These are phyloP conservation scores for Dictyostelium intermedium DNA, from an alignment of 78 protist genomes.

Conservation along the genomic window DNA sequence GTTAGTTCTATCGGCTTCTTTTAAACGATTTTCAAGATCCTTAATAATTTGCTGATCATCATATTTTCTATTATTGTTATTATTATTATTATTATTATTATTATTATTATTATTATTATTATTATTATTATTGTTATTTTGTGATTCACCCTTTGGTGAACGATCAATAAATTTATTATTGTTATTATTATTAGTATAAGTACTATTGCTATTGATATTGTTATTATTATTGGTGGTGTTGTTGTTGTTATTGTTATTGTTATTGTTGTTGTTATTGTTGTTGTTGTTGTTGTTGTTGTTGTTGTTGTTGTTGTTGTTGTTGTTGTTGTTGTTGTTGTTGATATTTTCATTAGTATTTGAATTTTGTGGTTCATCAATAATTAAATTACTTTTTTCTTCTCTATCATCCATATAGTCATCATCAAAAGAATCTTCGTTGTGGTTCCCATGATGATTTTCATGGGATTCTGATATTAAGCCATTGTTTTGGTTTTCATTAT, in stretches of 20 bases:
- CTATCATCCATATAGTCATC: background rate
- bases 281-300: background rate
- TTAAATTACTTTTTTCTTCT: background rate
- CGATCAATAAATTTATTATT: background rate
- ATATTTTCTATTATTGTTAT: background rate
- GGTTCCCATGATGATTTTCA: background rate
- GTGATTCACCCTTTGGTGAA: background rate
- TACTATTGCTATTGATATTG: background rate
- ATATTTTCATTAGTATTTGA: background rate
- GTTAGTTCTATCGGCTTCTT: background rate
- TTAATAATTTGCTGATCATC: background rate
- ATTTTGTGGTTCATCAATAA: background rate
- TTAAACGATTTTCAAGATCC: background rate
- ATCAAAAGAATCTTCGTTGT: background rate
- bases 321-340: background rate
- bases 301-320: background rate
- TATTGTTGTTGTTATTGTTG: background rate
- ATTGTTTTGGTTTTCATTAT: background rate
- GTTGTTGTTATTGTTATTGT: background rate
- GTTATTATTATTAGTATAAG: background rate
- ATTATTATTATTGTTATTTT: background rate
- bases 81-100: no score
- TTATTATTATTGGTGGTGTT: background rate
- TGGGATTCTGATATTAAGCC: background rate
- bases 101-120: background rate